Evolutionary conservation across 1,284 basidiomycete genomes (phyloP).

Genomic region (Ceratobasidium sp.): DNA sequence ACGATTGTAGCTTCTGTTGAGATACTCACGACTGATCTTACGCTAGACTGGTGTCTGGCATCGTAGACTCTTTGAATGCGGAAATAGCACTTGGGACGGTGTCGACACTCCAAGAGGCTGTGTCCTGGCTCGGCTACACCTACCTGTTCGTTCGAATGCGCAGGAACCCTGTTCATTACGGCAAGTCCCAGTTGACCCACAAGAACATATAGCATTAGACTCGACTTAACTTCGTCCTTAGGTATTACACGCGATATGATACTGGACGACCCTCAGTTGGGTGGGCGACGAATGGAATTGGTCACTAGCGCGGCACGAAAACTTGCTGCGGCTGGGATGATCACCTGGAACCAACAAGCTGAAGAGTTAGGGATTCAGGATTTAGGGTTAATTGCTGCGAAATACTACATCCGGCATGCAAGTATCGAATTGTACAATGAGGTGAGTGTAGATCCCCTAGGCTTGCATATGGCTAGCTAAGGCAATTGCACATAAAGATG

Average conservation of each 20-base stretch:
- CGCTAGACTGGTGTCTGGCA: slow-evolving; percentile 29
- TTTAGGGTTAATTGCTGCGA: slow-evolving; percentile 93
- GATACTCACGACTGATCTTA: background rate
- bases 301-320: slow-evolving; percentile 78
- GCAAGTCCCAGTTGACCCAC: slow-evolving; percentile 65
- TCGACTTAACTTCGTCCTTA: slow-evolving; percentile 54
- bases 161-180: slow-evolving; percentile 93
- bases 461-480: background rate
- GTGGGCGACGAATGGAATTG: slow-evolving; percentile 80
- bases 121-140: slow-evolving; percentile 97
- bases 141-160: slow-evolving; percentile 97
- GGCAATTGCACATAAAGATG: slow-evolving; percentile 52
- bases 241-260: slow-evolving; percentile 85
- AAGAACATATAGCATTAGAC: background rate
- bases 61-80: slow-evolving; percentile 81
- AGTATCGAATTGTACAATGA: slow-evolving; percentile 94
- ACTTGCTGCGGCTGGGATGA: slow-evolving; percentile 87
- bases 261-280: slow-evolving; percentile 83
- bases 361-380: slow-evolving; percentile 85
- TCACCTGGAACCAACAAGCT: slow-evolving; percentile 75
- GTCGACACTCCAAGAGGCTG: slow-evolving; percentile 86
- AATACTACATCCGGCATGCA: slow-evolving; percentile 92
- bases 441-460: slow-evolving; percentile 48
- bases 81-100: slow-evolving; percentile 97
- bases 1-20: background rate